These are phyloP conservation scores for Huntiella decipiens DNA, from an alignment of 2,329 filamentous ascomycete species.

Conservation along the genomic window DNA sequence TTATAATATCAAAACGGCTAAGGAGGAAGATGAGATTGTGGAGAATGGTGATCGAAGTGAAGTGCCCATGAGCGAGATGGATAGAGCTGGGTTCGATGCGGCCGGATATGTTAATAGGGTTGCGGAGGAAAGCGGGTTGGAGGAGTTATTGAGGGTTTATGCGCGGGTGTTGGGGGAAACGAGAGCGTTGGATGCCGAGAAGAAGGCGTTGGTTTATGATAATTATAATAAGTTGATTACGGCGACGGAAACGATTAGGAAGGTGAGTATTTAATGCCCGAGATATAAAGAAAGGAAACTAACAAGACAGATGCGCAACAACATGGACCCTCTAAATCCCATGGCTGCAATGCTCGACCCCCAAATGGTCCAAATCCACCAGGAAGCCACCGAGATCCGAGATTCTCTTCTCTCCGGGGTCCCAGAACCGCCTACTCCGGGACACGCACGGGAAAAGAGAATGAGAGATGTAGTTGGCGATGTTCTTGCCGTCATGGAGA, in stretches of 20 bases:
- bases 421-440: conserved; percentile 25
- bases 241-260: conserved; percentile 90
- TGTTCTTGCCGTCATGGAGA: conserved; percentile 40
- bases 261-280: conserved; percentile 24
- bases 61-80: conserved; percentile 51
- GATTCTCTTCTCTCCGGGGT: conserved; percentile 30
- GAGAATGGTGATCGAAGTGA: conserved; percentile 25
- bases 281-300: not conserved
- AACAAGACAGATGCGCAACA: conserved; percentile 45
- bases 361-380: conserved; percentile 57
- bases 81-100: conserved; percentile 52
- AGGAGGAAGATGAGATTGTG: not conserved
- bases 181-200: conserved; percentile 76
- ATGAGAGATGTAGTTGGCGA: conserved; percentile 41
- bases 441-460: conserved; percentile 15
- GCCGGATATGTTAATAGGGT: conserved; percentile 46
- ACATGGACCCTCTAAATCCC: conserved; percentile 62
- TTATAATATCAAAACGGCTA: conserved; percentile 48
- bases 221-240: conserved; percentile 94
- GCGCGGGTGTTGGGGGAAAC: conserved; percentile 62
- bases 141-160: conserved; percentile 52
- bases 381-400: conserved; percentile 35
- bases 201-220: conserved; percentile 93
- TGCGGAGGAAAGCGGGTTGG: conserved; percentile 42
- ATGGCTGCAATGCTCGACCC: conserved; percentile 54